These are phyloP conservation scores for Monascus ruber DNA, from an alignment of 2,329 filamentous ascomycete species.

Conservation along the genomic window DNA sequence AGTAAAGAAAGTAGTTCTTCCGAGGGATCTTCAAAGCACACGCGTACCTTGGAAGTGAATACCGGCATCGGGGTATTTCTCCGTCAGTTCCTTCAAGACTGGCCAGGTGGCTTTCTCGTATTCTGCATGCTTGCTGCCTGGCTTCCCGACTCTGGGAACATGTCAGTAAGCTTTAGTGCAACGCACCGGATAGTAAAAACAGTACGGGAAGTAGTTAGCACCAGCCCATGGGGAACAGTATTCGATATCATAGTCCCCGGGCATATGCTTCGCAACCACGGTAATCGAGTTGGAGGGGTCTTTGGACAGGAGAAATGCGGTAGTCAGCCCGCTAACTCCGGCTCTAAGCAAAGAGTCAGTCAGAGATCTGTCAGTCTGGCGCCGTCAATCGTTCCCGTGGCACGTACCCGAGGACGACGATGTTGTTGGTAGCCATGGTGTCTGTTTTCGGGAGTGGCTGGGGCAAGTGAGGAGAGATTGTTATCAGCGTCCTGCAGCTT, in stretches of 20 bases:
- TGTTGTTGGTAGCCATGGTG: constrained; percentile 23
- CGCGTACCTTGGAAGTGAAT: constrained; percentile 63
- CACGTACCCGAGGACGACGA: constrained; percentile 30
- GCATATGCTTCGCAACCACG: constrained; percentile 78
- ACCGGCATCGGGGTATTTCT: constrained; percentile 62
- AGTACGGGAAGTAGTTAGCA: constrained; percentile 65
- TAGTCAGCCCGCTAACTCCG: constrained; percentile 55
- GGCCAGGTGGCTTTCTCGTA: constrained; percentile 58
- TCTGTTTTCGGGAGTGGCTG: not conserved
- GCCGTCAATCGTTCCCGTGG: too few species aligned
- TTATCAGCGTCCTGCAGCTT: too few species aligned
- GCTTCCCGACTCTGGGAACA: constrained; percentile 24
- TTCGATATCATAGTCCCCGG: constrained; percentile 82
- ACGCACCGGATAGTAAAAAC: constrained; percentile 5
- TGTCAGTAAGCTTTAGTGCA: not conserved
- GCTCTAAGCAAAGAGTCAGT: constrained; percentile 35
- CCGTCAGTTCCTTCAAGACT: constrained; percentile 47
- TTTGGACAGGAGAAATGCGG: constrained; percentile 49
- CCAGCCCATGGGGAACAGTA: constrained; percentile 86
- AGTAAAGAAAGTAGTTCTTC: not conserved
- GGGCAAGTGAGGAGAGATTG: not conserved
- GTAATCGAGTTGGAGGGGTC: constrained; percentile 50
- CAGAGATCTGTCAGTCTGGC: not conserved
- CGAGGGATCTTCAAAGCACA: not conserved
- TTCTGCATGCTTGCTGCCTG: constrained; percentile 26